Evolutionary conservation across 148 eudicot species (phyloP), one percentile per base, ranked within the genome.

Genomic region (Rhododendron ferrugineum): DNA sequence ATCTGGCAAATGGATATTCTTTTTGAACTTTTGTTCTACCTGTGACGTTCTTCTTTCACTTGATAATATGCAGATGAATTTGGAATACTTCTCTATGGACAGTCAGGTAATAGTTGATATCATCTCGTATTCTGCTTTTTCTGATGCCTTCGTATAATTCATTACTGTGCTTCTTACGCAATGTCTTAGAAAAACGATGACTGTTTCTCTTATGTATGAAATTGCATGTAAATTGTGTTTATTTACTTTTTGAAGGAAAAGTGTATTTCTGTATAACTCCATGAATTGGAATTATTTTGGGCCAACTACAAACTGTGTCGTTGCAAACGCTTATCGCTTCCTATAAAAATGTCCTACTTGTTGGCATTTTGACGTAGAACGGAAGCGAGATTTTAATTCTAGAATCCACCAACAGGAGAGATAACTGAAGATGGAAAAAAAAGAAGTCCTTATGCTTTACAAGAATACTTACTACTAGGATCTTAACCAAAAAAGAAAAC

Each of bases 21-120:
- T 72, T 72, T 34, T 73, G 80, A 73, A 70, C 34, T 26, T 68
- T 42, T 54, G 13, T 28, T 58, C 46, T 74, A 26, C 15, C 37
- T 84, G 18, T 36, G 15, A 52, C 32, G 2, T 83, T 87, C 47
- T 76, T 75, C 47, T 83, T 84, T 81, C 78, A 0, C 40, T 79
- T 89, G 83, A 62, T 75, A 56, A 40, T 84, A 73, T 92, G 91
- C 94, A 97, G 99, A 97, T 97, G 98, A 97, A 97, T 89, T 89
- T 97, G 96, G 99, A 97, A 87, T 95, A 90, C 92, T 97, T 95
- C 84, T 89, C 98, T 15, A 87, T 94, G 18, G 99, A 95, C 66
- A 93, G 92, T 87, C 99, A 97, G 99, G 99, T 97, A 92, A 47
- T 26, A 40, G 15, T 76, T 15, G 75, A 56, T 79, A 22, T 26